Conservation (phyloP, 108 stramenopile genomes). For the Fragilariopsis cylindrus region DNA sequence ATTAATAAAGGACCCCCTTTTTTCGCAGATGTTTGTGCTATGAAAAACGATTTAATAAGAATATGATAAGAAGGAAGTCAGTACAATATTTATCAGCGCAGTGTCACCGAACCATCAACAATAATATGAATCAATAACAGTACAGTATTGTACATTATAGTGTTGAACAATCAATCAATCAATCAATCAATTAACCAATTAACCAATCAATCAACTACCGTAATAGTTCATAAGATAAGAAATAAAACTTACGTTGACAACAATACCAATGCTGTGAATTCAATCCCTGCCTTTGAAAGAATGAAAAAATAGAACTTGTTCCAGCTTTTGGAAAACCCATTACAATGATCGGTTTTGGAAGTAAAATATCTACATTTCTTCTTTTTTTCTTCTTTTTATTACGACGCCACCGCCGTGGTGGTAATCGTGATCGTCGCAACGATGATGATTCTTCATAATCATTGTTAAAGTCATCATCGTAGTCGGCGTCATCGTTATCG, state of each 20-base stretch:
- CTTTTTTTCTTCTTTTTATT: no score
- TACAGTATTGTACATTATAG: not conserved
- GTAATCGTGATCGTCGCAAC: no score
- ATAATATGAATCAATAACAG: no score
- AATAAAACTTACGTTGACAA: constrained; percentile 15
- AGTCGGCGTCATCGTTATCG: no score
- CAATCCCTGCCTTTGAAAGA: constrained; percentile 32
- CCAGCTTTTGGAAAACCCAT: constrained; percentile 44
- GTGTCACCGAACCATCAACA: no score
- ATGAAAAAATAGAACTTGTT: constrained; percentile 34
- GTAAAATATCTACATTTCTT: not conserved
- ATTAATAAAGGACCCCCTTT: not conserved
- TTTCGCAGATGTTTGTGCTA: not conserved
- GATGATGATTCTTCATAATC: no score
- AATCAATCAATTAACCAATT: no score
- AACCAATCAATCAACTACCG: not conserved
- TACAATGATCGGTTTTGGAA: constrained; percentile 29
- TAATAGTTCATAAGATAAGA: constrained; percentile 12
- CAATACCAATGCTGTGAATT: constrained; percentile 42
- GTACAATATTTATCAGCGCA: no score
- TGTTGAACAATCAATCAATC: constrained; percentile 27
- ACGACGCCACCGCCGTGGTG: no score
- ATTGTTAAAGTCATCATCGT: no score
- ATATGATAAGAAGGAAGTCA: no score
- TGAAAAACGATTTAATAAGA: no score